These are phyloP conservation scores for Rubroshorea leprosula DNA, from an alignment of 345 rosid species.

Conservation along the genomic window DNA sequence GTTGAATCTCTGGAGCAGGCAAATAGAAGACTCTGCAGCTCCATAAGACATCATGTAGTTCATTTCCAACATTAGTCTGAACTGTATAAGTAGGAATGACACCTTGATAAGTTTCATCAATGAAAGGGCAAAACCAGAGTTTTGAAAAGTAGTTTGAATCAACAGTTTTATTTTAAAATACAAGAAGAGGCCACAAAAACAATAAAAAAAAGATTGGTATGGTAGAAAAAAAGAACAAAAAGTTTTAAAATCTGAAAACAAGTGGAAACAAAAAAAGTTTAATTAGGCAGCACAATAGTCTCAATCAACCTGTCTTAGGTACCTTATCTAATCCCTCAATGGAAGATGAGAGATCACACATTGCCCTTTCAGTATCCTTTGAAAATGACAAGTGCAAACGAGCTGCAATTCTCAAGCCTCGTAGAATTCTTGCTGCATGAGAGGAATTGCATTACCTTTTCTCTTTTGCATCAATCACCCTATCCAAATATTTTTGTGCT, in stretches of 20 bases:
- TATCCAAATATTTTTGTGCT: conserved; percentile 14
- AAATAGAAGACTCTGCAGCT: conserved; percentile 73
- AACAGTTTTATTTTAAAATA: neutral
- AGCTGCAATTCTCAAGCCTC: conserved; percentile 88
- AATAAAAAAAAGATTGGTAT: neutral
- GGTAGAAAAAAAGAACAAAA: neutral
- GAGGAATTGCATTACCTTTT: conserved; percentile 3
- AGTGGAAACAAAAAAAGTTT: neutral
- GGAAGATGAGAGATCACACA: conserved; percentile 49
- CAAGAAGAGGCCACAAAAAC: neutral
- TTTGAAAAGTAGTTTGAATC: neutral
- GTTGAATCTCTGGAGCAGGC: conserved; percentile 68
- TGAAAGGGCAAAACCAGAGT: neutral
- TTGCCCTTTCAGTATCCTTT: conserved; percentile 61
- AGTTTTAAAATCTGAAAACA: neutral
- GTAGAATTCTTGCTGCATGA: conserved; percentile 78
- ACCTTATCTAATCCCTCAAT: conserved; percentile 60
- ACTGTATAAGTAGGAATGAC: conserved; percentile 41
- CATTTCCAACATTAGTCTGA: conserved; percentile 76
- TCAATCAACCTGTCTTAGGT: conserved; percentile 8
- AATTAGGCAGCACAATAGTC: conserved; percentile 4
- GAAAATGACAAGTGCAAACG: conserved; percentile 68
- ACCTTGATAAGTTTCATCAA: conserved; percentile 16
- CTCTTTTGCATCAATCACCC: conserved; percentile 13
- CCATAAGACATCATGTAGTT: conserved; percentile 93